A percentile compares a stretch with the other conserved stretches of the same genome.
Conservation (phyloP, 1,139 yeast species). For the Blastobotrys niveus region DNA sequence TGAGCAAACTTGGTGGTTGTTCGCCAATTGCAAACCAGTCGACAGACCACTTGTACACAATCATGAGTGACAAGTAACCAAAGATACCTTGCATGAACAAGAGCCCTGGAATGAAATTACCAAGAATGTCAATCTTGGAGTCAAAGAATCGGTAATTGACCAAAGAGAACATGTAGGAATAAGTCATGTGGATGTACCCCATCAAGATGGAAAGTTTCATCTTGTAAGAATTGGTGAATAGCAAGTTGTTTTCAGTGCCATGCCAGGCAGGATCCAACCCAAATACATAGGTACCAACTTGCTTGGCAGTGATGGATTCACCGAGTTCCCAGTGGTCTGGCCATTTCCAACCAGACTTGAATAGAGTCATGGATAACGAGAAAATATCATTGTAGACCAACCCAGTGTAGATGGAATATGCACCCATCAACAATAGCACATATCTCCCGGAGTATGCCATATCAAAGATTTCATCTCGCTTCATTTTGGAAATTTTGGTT, state of each 20-base stretch:
- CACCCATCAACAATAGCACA: constrained; percentile 83
- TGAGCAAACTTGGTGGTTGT: constrained; percentile 88
- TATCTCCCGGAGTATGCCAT: constrained; percentile 95
- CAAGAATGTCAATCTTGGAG: constrained; percentile 77
- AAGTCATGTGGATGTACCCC: constrained; percentile 95
- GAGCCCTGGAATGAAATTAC: constrained; percentile 91
- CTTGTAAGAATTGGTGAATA: constrained; percentile 90
- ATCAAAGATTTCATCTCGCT: constrained; percentile 88
- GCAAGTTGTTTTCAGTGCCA: constrained; percentile 84
- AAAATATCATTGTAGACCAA: constrained; percentile 87
- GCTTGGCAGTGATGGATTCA: constrained; percentile 57
- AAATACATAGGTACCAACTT: constrained; percentile 64
- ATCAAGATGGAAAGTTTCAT: constrained; percentile 92
- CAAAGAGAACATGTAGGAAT: constrained; percentile 77
- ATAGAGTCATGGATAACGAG: constrained; percentile 81
- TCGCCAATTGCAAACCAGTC: constrained; percentile 76
- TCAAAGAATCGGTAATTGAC: constrained; percentile 72
- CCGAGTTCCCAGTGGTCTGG: constrained; percentile 63
- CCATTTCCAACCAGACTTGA: constrained; percentile 89
- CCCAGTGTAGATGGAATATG: constrained; percentile 91
- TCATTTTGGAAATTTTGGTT: constrained; percentile 52
- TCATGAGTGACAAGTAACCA: constrained; percentile 79
- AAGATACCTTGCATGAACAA: constrained; percentile 93
- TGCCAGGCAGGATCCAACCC: constrained; percentile 98
- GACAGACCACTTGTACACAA: constrained; percentile 88